Evolutionary conservation across 2,329 filamentous ascomycete species (phyloP).

Genomic region (Diaporthe citriasiana): DNA sequence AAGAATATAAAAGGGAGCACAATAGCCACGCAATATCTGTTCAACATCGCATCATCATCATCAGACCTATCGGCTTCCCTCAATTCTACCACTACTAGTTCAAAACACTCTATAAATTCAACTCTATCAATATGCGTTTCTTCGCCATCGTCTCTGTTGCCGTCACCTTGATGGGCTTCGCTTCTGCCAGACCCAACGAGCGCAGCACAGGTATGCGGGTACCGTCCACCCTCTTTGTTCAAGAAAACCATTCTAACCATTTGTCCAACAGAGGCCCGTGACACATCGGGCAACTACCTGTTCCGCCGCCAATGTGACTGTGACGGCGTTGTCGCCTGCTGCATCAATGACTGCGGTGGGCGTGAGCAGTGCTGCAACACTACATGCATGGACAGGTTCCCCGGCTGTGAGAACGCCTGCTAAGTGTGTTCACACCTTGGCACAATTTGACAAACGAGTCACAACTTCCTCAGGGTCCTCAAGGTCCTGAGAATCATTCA

Average conservation of each 20-base stretch:
- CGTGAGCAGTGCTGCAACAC: conserved; percentile 20
- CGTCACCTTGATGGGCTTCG: conserved; percentile 3
- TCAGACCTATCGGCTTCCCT: not conserved
- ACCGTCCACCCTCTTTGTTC: not conserved
- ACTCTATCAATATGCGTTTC: not conserved
- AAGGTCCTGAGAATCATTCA: no score
- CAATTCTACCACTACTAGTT: no score
- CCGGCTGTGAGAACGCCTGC: not conserved
- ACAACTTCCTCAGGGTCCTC: not conserved
- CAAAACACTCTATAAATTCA: no score
- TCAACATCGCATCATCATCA: conserved; percentile 8
- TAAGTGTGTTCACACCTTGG: not conserved
- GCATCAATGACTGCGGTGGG: conserved; percentile 16
- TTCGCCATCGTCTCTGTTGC: conserved; percentile 13
- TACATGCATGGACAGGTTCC: conserved; percentile 9
- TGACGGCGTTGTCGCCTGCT: conserved; percentile 1
- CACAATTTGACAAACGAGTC: not conserved
- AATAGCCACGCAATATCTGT: not conserved
- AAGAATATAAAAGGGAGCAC: conserved; percentile 2
- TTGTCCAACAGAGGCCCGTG: not conserved
- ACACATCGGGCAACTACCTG: not conserved
- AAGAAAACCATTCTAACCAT: not conserved
- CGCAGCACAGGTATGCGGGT: not conserved
- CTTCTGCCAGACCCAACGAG: conserved; percentile 9
- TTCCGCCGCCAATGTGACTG: conserved; percentile 13